These are phyloP conservation scores for Vigna reflexopilosa DNA, from an alignment of 306 rosid species.

Conservation along the genomic window DNA sequence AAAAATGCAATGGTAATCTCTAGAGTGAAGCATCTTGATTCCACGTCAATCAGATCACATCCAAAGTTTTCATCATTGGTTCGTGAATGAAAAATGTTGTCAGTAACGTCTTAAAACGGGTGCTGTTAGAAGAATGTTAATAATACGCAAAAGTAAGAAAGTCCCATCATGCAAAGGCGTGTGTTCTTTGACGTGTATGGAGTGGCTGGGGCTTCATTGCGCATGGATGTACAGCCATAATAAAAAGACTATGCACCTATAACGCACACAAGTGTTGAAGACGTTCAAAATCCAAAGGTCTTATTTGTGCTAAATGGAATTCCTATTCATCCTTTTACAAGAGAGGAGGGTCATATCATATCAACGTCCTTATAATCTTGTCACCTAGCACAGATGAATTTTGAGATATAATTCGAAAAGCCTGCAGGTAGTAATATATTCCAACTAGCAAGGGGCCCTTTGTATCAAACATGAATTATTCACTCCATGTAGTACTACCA, in stretches of 20 bases:
- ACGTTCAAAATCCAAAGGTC: background rate
- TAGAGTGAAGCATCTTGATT: constrained; percentile 52
- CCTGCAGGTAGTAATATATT: constrained; percentile 44
- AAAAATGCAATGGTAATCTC: constrained; percentile 29
- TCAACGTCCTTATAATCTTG: constrained; percentile 42
- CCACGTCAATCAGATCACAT: constrained; percentile 50
- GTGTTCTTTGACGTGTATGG: background rate
- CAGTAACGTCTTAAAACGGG: constrained; percentile 14
- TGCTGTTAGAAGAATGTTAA: background rate
- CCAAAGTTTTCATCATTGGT: constrained; percentile 38
- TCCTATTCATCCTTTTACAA: constrained; percentile 32
- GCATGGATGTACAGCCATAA: constrained; percentile 27
- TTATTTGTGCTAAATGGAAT: constrained; percentile 48
- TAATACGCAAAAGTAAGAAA: constrained; percentile 18
- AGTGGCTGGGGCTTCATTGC: constrained; percentile 13
- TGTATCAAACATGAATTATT: constrained; percentile 51
- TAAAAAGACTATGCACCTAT: constrained; percentile 14
- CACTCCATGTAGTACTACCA: constrained; percentile 13
- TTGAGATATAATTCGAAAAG: constrained; percentile 43
- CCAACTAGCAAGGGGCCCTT: constrained; percentile 46
- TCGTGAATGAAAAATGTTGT: constrained; percentile 34
- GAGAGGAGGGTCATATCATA: constrained; percentile 31
- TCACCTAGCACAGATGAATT: constrained; percentile 40
- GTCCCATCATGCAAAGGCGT: constrained; percentile 28
- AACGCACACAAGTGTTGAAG: background rate